phyloP scores from a whole-genome alignment of 2,329 filamentous ascomycete species.

The Pezicula neosporulosa region DNA sequence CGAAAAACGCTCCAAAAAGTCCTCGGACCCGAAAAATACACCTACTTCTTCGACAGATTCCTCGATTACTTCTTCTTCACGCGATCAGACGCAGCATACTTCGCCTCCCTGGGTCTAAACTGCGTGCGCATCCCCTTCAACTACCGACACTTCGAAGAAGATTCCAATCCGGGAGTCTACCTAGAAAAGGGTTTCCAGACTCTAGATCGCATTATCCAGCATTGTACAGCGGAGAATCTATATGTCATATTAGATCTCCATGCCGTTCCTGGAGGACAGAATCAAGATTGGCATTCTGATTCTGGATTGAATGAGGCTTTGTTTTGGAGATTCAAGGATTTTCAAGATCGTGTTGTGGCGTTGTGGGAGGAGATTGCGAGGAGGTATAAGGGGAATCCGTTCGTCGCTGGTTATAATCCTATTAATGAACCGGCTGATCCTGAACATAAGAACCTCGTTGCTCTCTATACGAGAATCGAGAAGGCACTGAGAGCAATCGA shows the following conservation, averaged over 20 bases:
- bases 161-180: slow-evolving; percentile 44
- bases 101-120: slow-evolving; percentile 51
- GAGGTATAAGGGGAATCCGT: slow-evolving; percentile 39
- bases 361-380: slow-evolving; percentile 39
- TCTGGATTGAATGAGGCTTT: slow-evolving; percentile 33
- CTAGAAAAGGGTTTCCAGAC: slow-evolving; percentile 46
- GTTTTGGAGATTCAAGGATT: slow-evolving; percentile 45
- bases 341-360: slow-evolving; percentile 41
- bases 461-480: slow-evolving; percentile 39
- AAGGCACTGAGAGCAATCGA: slow-evolving; percentile 37
- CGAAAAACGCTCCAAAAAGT: slow-evolving; percentile 49
- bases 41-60: slow-evolving; percentile 55
- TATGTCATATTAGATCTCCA: slow-evolving; percentile 44
- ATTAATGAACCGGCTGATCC: slow-evolving; percentile 32
- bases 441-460: slow-evolving; percentile 31
- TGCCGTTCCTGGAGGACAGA: slow-evolving; percentile 41
- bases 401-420: slow-evolving; percentile 26
- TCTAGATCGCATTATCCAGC: slow-evolving; percentile 44
- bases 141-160: slow-evolving; percentile 53
- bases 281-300: slow-evolving; percentile 45
- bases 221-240: slow-evolving; percentile 38
- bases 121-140: slow-evolving; percentile 60
- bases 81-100: slow-evolving; percentile 54
- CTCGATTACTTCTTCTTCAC: slow-evolving; percentile 55
- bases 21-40: slow-evolving; percentile 51